A percentile compares a stretch with the other conserved stretches of the same genome.
Conservation (phyloP, 805 yeast genomes). For the Priceomyces melissophilus region DNA sequence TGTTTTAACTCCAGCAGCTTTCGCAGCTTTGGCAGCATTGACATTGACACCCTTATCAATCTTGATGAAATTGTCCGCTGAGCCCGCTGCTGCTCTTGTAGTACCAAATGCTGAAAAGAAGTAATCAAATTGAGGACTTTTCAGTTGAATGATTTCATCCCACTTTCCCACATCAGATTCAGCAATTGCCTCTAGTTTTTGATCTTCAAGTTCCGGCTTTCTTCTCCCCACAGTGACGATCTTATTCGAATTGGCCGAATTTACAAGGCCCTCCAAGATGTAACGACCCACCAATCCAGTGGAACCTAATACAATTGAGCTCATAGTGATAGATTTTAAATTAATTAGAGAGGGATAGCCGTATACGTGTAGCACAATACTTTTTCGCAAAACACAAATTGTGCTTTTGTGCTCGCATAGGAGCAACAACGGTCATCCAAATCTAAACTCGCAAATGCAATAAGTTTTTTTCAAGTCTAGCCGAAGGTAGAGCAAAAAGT, state of each 20-base stretch:
- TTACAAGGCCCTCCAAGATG: conserved; percentile 45
- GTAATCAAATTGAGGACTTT: conserved; percentile 26
- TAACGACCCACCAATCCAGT: conserved; percentile 75
- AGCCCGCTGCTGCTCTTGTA: conserved; percentile 69
- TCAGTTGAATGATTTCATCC: conserved; percentile 38
- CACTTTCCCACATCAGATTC: conserved; percentile 50
- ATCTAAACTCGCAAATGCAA: no score
- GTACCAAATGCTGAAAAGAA: conserved; percentile 74
- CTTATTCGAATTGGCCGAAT: conserved; percentile 31
- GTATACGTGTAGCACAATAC: no score
- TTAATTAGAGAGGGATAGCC: no score
- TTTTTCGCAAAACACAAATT: no score
- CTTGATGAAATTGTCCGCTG: conserved; percentile 61
- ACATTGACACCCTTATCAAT: conserved; percentile 75
- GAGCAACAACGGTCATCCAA: no score
- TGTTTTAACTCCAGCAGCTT: conserved; percentile 62
- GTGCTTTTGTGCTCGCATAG: no score
- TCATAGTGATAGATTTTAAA: conserved; percentile 2
- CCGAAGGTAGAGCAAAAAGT: no score
- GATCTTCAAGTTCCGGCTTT: conserved; percentile 25
- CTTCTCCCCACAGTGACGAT: conserved; percentile 54
- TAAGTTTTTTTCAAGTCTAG: no score
- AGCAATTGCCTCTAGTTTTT: conserved; percentile 36
- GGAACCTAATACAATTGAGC: conserved; percentile 51
- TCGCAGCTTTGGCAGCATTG: conserved; percentile 70